Base-by-base conservation (phyloP, 192 early-diverging fungal genomes). In the Podila minutissima region DNA sequence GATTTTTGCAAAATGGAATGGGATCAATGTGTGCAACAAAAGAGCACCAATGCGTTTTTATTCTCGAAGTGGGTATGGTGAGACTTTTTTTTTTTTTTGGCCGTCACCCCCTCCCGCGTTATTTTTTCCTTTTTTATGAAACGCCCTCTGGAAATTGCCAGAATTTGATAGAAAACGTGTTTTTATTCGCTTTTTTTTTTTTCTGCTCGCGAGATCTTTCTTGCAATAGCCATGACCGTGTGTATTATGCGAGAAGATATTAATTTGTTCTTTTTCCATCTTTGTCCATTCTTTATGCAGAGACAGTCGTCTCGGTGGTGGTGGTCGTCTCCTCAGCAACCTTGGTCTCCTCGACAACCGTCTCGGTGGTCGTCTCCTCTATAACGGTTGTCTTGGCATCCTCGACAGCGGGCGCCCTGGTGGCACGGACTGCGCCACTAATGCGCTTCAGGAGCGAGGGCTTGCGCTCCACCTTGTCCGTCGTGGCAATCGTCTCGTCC, bases 401-500 rank as follows among this genome's bases (percentile, higher is more conserved):
- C 29, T 28, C 48, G 9, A 64, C 12, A 19, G 57, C 63, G 20
- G 67, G 2, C 19, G 60, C 51, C 37, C 32, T 65, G 28, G 61
- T 70, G 1, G 74, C 60, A 28, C 75, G 75, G 9, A 78, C 69
- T 2, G 69, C 75, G 41, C 75, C 69, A n/a, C 75, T 78, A 28
- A 65, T 32, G 49, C 71, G 63, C 57, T 72, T 69, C 12, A 79
- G 75, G 35, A 79, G 75, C 38, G 75, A 79, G 7, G 75, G 75
- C 66, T 79, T 72, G 75, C 75, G 75, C 15, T 79, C 75, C 13
- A 79, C 57, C 59, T 66, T 76, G 37, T 81, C 77, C 0, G 67
- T 59, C 0, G 71, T 81, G 3, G 77, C 60, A 3, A 81, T 26
- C 0, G 77, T 73, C 71, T 81, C 77, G 46, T 81, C 77, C 1